Conservation (phyloP, 768 basidiomycete species). For the Astraeus odoratus region DNA sequence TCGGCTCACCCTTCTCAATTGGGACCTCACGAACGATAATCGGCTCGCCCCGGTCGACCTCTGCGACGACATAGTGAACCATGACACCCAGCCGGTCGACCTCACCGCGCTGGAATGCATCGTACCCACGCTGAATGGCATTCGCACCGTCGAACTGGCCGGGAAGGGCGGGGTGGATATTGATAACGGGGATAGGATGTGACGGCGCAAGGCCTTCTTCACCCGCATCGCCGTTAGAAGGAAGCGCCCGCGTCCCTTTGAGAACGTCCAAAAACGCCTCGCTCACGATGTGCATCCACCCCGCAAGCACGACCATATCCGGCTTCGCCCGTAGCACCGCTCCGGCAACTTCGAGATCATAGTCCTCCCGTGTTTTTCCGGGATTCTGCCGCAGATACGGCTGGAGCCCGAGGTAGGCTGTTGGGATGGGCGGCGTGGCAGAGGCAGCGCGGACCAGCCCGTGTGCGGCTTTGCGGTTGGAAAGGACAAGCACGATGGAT, state of each 20-base stretch:
- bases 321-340: conserved; percentile 58
- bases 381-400: conserved; percentile 73
- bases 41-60: conserved; percentile 90
- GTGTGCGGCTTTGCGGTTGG: conserved; percentile 87
- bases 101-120: conserved; percentile 80
- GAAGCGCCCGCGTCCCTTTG: conserved; percentile 28
- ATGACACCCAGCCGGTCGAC: conserved; percentile 77
- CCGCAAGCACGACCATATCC: conserved; percentile 89
- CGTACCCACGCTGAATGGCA: conserved; percentile 83
- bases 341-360: conserved; percentile 75
- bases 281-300: conserved; percentile 97
- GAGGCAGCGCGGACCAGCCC: conserved; percentile 76
- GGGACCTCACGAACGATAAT: conserved; percentile 74
- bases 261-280: conserved; percentile 72
- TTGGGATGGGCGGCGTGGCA: conserved; percentile 72
- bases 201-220: conserved; percentile 22
- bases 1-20: conserved; percentile 62
- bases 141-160: conserved; percentile 96
- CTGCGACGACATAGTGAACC: conserved; percentile 90
- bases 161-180: conserved; percentile 92
- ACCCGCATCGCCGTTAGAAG: conserved; percentile 20
- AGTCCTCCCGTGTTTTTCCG: conserved; percentile 71
- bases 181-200: conserved; percentile 74
- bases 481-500: conserved; percentile 74
- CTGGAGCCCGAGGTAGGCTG: conserved; percentile 76